Evolutionary conservation across 495 filamentous ascomycete genomes (phyloP).

Genomic region (Terfezia claveryi): DNA sequence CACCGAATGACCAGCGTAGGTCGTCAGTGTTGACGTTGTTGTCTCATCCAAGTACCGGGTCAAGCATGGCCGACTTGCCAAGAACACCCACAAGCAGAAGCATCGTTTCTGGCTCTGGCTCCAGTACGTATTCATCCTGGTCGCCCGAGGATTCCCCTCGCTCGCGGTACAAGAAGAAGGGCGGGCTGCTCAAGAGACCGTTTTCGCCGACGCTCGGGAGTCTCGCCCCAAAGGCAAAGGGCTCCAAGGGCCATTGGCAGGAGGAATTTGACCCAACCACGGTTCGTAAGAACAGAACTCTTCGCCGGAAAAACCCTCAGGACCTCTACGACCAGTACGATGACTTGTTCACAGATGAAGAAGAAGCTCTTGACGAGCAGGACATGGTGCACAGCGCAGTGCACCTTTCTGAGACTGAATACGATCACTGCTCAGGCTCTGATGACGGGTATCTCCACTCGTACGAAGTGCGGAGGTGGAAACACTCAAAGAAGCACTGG

Average conservation of each 20-base stretch:
- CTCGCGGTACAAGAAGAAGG: too few species aligned
- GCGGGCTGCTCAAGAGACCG: not conserved
- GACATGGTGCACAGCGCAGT: not conserved
- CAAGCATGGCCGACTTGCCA: too few species aligned
- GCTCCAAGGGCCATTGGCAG: not conserved
- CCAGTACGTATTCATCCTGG: too few species aligned
- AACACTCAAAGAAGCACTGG: not conserved
- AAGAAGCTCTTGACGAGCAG: constrained; percentile 14
- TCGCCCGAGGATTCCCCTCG: too few species aligned
- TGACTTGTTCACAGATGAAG: constrained; percentile 14
- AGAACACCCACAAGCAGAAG: too few species aligned
- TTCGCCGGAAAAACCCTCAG: constrained; percentile 15
- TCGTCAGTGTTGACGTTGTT: too few species aligned
- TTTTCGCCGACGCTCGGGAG: not conserved
- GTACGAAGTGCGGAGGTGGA: not conserved
- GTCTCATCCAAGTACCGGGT: too few species aligned
- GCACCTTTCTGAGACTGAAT: not conserved
- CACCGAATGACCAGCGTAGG: not conserved
- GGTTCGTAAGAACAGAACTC: constrained; percentile 16
- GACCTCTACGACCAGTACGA: constrained; percentile 20
- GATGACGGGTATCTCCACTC: not conserved
- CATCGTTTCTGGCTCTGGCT: too few species aligned
- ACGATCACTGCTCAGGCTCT: not conserved
- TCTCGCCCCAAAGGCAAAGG: not conserved
- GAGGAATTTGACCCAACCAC: constrained; percentile 19